A percentile compares a stretch with the other conserved stretches of the same genome.
phyloP scores from a whole-genome alignment of 2,329 filamentous ascomycete genomes.

The Diaporthe vexans region DNA sequence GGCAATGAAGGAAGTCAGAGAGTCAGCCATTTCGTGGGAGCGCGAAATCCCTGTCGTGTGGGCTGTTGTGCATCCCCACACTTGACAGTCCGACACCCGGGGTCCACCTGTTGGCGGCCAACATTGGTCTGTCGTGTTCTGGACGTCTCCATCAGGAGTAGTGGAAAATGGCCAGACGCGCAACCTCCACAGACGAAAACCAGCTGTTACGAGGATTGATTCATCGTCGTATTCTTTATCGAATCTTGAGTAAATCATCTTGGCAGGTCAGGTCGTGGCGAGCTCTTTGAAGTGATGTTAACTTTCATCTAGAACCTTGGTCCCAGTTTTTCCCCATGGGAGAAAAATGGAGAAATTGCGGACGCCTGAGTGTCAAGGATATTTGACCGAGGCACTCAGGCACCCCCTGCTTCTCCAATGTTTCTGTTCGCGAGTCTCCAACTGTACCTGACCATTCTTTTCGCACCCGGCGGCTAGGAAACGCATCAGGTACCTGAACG shows the following conservation, averaged over 20 bases:
- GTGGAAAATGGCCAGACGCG: not conserved
- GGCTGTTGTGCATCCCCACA: not conserved
- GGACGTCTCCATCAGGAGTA: not conserved
- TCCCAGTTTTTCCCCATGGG: slow-evolving; percentile 30
- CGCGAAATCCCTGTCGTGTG: slow-evolving; percentile 7
- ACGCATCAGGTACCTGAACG: not conserved
- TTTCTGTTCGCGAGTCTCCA: not conserved
- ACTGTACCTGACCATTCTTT: not conserved
- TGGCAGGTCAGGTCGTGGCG: not conserved
- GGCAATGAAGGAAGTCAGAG: not conserved
- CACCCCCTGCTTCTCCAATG: not conserved
- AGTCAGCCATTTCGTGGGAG: slow-evolving; percentile 2
- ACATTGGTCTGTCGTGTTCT: not conserved
- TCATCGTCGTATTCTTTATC: not conserved
- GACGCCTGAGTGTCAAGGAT: slow-evolving; percentile 2
- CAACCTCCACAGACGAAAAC: not conserved
- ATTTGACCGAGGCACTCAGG: slow-evolving; percentile 22
- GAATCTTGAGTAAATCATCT: not conserved
- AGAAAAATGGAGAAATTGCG: slow-evolving; percentile 31
- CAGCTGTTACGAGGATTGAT: not conserved
- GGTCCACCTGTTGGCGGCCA: not conserved
- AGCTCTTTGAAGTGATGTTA: not conserved
- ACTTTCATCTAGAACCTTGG: slow-evolving; percentile 23
- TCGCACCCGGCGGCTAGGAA: not conserved
- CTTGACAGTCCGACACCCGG: not conserved